phyloP scores from a whole-genome alignment of 1,284 basidiomycete genomes.

The Volvariella volvacea region DNA sequence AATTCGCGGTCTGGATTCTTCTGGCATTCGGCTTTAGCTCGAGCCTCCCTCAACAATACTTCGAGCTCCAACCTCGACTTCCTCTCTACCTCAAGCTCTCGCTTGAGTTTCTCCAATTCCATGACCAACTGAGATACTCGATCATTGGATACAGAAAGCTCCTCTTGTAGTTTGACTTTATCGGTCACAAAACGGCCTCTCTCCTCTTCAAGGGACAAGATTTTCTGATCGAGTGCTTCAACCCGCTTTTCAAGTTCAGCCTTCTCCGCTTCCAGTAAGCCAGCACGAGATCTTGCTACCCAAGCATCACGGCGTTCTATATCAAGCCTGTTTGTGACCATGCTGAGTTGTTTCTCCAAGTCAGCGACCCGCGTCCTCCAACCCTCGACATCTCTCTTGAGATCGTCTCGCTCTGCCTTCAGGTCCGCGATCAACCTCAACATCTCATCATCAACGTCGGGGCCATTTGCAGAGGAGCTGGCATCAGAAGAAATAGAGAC shows the following conservation, averaged over 20 bases:
- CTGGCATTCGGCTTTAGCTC: slow-evolving; percentile 9
- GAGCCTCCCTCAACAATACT: slow-evolving; percentile 17
- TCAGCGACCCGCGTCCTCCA: slow-evolving; percentile 67
- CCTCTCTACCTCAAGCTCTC: slow-evolving; percentile 22
- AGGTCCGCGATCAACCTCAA: slow-evolving; percentile 65
- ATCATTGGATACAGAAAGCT: slow-evolving; percentile 31
- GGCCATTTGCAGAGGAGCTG: slow-evolving; percentile 15
- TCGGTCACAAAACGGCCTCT: slow-evolving; percentile 21
- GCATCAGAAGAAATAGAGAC: slow-evolving; percentile 51
- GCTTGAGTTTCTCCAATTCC: slow-evolving; percentile 14
- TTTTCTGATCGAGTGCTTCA: slow-evolving; percentile 28
- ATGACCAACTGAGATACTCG: slow-evolving; percentile 16
- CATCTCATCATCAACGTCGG: slow-evolving; percentile 50
- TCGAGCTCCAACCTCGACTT: slow-evolving; percentile 10
- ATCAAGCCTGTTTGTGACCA: slow-evolving; percentile 60
- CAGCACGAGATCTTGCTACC: slow-evolving; percentile 61
- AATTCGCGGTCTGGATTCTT: slow-evolving; percentile 3
- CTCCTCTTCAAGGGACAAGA: slow-evolving; percentile 21
- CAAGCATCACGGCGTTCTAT: slow-evolving; percentile 68
- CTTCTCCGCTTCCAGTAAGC: slow-evolving; percentile 62
- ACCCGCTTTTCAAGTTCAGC: slow-evolving; percentile 40
- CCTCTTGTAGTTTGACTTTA: slow-evolving; percentile 34
- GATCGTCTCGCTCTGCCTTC: slow-evolving; percentile 71
- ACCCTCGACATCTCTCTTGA: slow-evolving; percentile 70
- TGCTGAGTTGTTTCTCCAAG: slow-evolving; percentile 52